These are phyloP conservation scores for Daucus carota DNA, from an alignment of 129 eudicot genomes.

Conservation along the genomic window DNA sequence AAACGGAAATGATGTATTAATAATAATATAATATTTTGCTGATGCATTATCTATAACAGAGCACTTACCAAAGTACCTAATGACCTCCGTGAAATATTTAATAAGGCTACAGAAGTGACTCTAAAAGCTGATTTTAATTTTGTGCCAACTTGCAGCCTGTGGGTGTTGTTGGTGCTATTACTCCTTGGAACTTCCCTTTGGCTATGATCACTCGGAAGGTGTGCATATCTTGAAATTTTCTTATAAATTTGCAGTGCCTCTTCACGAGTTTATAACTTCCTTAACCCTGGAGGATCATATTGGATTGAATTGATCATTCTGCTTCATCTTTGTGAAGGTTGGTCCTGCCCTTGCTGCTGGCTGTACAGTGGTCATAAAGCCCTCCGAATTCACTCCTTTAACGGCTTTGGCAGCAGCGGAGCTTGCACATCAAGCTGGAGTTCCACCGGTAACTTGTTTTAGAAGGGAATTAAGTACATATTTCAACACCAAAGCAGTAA, in stretches of 20 bases:
- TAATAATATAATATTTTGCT: background rate
- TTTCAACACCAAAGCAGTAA: background rate
- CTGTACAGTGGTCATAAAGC: slow-evolving; percentile 84
- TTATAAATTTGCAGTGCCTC: background rate
- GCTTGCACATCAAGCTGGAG: slow-evolving; percentile 88
- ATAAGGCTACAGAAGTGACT: slow-evolving; percentile 7
- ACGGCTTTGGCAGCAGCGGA: slow-evolving; percentile 96
- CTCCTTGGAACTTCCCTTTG: slow-evolving; percentile 96
- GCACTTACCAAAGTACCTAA: background rate
- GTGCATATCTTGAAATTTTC: background rate
- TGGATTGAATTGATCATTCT: slow-evolving; percentile 11
- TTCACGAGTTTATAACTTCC: background rate
- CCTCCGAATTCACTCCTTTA: slow-evolving; percentile 89
- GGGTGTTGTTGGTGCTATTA: slow-evolving; percentile 91
- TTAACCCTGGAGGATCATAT: background rate
- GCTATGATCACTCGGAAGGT: slow-evolving; percentile 98
- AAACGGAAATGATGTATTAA: background rate
- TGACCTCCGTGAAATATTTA: background rate
- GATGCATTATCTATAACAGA: background rate
- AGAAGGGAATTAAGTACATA: background rate
- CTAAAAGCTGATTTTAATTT: background rate
- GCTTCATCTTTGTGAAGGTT: slow-evolving; percentile 38
- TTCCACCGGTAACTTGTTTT: slow-evolving; percentile 65
- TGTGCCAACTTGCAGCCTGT: slow-evolving; percentile 55
- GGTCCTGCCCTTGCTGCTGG: slow-evolving; percentile 99